A percentile compares a stretch with the other conserved stretches of the same genome.
Conservation (phyloP, 345 rosid genomes). For the Rhodomyrtus tomentosa region DNA sequence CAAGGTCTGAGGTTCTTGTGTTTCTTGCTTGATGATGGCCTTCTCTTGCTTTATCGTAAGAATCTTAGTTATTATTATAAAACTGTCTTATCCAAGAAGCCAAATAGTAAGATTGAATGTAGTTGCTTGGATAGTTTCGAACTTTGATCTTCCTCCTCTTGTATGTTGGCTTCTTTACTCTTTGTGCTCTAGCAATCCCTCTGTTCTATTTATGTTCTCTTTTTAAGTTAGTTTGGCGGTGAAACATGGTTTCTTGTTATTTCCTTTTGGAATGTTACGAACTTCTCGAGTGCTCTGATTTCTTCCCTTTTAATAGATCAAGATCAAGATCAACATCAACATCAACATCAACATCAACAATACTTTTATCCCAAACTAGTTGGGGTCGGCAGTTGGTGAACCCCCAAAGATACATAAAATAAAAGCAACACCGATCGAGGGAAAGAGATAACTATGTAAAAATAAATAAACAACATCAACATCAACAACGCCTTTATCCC, state of each 20-base stretch:
- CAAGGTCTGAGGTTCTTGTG: background rate
- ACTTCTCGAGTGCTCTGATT: background rate
- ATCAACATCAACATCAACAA: too few relatives aligned
- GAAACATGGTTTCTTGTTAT: background rate
- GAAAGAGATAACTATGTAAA: too few relatives aligned
- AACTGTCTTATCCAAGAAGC: background rate
- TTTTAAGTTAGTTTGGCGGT: background rate
- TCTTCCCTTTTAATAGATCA: background rate
- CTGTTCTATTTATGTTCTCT: background rate
- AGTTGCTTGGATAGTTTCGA: background rate
- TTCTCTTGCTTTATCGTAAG: background rate
- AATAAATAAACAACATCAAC: too few relatives aligned
- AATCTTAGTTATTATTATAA: background rate
- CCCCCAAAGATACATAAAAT: too few relatives aligned
- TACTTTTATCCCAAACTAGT: too few relatives aligned
- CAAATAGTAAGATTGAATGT: background rate
- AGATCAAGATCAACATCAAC: too few relatives aligned
- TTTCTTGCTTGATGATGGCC: background rate
- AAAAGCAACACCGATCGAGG: too few relatives aligned
- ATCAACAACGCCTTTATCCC: too few relatives aligned
- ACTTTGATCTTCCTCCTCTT: background rate
- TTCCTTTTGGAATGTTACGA: background rate
- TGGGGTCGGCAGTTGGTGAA: too few relatives aligned
- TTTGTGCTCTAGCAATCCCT: background rate
- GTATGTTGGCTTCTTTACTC: background rate